Conservation (phyloP, 306 rosid genomes). For the Corylus heterophylla region DNA sequence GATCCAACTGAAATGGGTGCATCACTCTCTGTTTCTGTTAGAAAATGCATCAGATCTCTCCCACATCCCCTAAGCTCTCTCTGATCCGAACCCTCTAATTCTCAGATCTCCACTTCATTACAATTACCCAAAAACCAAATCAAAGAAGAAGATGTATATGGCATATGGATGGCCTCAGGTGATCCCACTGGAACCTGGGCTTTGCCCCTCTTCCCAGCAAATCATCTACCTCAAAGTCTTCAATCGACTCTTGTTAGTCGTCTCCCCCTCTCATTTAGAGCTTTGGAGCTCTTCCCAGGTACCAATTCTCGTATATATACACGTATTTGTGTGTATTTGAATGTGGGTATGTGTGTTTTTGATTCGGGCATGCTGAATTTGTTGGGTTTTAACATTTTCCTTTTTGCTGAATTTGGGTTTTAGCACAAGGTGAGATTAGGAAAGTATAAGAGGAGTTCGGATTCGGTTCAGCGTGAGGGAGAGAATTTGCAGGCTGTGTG, state of each 20-base stretch:
- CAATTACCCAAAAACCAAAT: slow-evolving; percentile 27
- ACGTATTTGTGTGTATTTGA: background rate
- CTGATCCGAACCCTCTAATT: slow-evolving; percentile 15
- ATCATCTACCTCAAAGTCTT: slow-evolving; percentile 73
- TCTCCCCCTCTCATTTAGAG: slow-evolving; percentile 84
- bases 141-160: slow-evolving; percentile 77
- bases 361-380: slow-evolving; percentile 29
- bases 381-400: slow-evolving; percentile 40
- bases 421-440: slow-evolving; percentile 94
- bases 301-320: slow-evolving; percentile 9
- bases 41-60: slow-evolving; percentile 48
- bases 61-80: slow-evolving; percentile 5
- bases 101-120: slow-evolving; percentile 42
- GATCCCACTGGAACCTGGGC: slow-evolving; percentile 75
- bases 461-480: slow-evolving; percentile 78
- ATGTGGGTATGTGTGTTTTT: slow-evolving; percentile 18
- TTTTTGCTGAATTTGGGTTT: slow-evolving; percentile 24
- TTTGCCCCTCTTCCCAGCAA: slow-evolving; percentile 65
- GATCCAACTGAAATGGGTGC: slow-evolving; percentile 35
- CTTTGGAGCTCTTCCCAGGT: slow-evolving; percentile 96
- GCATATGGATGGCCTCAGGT: slow-evolving; percentile 99
- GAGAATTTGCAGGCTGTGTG: slow-evolving; percentile 94
- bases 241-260: slow-evolving; percentile 70
- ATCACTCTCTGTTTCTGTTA: background rate
- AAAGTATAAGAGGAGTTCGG: slow-evolving; percentile 84